Percentiles rank a stretch among this genome's conserved stretches.
phyloP scores from a whole-genome alignment of 2,329 filamentous ascomycete species.

The Blastomyces silverae region DNA sequence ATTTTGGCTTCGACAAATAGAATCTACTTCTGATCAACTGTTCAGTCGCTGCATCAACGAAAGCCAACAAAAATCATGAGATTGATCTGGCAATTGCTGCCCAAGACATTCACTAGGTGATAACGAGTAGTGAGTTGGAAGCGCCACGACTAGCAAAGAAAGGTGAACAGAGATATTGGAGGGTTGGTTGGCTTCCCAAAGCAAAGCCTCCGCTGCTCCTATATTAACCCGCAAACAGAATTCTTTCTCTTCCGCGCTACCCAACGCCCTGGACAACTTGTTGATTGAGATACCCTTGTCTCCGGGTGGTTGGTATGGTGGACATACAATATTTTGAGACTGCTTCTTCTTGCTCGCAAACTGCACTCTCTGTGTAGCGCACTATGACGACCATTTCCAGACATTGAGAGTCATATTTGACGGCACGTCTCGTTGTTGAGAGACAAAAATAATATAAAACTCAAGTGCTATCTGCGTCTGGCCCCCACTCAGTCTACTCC shows the following conservation, averaged over 20 bases:
- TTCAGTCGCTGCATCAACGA: too few species aligned
- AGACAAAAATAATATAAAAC: neutral
- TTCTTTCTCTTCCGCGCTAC: neutral
- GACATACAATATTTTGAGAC: neutral
- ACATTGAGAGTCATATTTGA: neutral
- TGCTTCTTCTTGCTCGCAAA: neutral
- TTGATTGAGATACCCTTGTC: neutral
- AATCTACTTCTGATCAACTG: too few species aligned
- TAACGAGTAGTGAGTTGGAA: too few species aligned
- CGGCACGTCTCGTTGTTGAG: neutral
- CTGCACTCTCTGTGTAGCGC: neutral
- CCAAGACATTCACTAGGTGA: too few species aligned
- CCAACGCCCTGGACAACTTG: neutral
- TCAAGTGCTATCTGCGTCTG: neutral
- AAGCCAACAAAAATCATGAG: too few species aligned
- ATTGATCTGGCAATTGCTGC: too few species aligned
- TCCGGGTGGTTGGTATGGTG: neutral
- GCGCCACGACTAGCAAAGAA: too few species aligned
- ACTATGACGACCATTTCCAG: neutral
- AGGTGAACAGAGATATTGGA: too few species aligned
- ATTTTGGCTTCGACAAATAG: too few species aligned
- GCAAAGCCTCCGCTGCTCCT: neutral
- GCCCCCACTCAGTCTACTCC: neutral
- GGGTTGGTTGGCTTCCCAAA: too few species aligned
- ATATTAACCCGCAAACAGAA: neutral